A percentile compares a stretch with the other conserved stretches of the same genome.
phyloP scores from a whole-genome alignment of 768 basidiomycete genomes.

The Hortiboletus flavorubellus region DNA sequence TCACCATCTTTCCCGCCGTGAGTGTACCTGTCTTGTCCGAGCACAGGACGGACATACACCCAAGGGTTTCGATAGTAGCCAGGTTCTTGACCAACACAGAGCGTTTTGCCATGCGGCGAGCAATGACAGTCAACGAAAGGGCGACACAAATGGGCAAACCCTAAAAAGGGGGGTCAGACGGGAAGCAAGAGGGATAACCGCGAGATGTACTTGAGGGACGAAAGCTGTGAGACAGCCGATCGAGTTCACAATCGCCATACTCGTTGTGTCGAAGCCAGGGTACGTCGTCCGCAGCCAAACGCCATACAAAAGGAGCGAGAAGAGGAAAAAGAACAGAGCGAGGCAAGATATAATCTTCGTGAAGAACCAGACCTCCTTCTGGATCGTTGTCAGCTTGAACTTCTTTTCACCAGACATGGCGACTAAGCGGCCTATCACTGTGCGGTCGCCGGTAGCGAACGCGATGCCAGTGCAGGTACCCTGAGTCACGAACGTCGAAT shows the following conservation, averaged over 20 bases:
- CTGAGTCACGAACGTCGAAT: slow-evolving; percentile 40
- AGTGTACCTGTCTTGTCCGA: slow-evolving; percentile 54
- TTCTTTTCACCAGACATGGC: slow-evolving; percentile 46
- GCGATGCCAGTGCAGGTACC: slow-evolving; percentile 40
- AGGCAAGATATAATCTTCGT: slow-evolving; percentile 46
- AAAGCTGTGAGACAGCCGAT: slow-evolving; percentile 39
- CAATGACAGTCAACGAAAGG: slow-evolving; percentile 47
- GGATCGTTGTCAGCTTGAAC: slow-evolving; percentile 45
- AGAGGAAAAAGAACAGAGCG: slow-evolving; percentile 39
- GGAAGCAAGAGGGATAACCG: neutral
- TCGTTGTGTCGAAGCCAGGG: slow-evolving; percentile 33
- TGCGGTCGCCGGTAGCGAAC: slow-evolving; percentile 41
- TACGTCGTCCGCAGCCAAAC: slow-evolving; percentile 37
- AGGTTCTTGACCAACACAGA: slow-evolving; percentile 48
- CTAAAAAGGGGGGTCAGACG: slow-evolving; percentile 11
- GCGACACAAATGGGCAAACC: slow-evolving; percentile 41
- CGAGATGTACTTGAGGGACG: slow-evolving; percentile 35
- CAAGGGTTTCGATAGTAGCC: slow-evolving; percentile 51
- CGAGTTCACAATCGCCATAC: slow-evolving; percentile 35
- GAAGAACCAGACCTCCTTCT: slow-evolving; percentile 47
- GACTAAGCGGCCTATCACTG: slow-evolving; percentile 51
- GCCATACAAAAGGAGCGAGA: slow-evolving; percentile 38
- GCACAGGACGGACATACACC: slow-evolving; percentile 48
- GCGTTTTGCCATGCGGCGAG: slow-evolving; percentile 45
- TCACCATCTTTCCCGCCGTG: slow-evolving; percentile 45